These are phyloP conservation scores for Monosporozyma unispora DNA, from an alignment of 805 yeast genomes.

Conservation along the genomic window DNA sequence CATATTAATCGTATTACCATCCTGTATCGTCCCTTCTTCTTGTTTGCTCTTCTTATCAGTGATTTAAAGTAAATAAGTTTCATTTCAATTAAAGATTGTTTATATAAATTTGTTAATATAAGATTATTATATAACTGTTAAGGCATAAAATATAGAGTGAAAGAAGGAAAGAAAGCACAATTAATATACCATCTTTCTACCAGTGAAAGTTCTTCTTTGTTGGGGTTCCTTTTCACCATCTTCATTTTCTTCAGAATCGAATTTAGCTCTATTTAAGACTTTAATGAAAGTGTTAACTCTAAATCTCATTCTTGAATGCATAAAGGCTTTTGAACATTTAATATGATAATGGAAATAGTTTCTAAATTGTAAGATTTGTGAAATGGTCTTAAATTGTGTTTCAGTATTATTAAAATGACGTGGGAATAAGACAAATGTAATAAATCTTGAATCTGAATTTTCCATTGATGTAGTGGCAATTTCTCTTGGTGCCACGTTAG, in stretches of 20 bases:
- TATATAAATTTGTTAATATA: too few relatives aligned
- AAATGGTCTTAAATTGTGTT: constrained; percentile 38
- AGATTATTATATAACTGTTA: neutral
- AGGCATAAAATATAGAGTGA: neutral
- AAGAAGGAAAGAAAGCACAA: neutral
- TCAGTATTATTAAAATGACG: constrained; percentile 70
- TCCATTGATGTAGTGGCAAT: constrained; percentile 34
- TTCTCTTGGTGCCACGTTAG: constrained; percentile 93
- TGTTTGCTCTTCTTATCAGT: neutral
- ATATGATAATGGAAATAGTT: constrained; percentile 98
- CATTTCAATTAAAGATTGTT: neutral
- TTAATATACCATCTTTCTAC: constrained; percentile 28
- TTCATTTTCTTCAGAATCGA: constrained; percentile 74
- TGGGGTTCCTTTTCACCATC: constrained; percentile 8
- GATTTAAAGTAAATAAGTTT: neutral
- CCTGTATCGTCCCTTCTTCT: neutral
- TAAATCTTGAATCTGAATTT: constrained; percentile 36
- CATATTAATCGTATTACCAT: too few relatives aligned
- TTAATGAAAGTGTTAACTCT: constrained; percentile 90
- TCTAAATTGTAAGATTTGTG: constrained; percentile 86
- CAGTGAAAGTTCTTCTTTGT: constrained; percentile 29
- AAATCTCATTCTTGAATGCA: constrained; percentile 97
- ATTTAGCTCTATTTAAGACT: constrained; percentile 92
- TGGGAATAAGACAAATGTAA: constrained; percentile 72
- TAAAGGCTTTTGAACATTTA: constrained; percentile 94